Base-by-base conservation (phyloP, 371 early-diverging fungal species). In the Syncephalis fuscata region DNA sequence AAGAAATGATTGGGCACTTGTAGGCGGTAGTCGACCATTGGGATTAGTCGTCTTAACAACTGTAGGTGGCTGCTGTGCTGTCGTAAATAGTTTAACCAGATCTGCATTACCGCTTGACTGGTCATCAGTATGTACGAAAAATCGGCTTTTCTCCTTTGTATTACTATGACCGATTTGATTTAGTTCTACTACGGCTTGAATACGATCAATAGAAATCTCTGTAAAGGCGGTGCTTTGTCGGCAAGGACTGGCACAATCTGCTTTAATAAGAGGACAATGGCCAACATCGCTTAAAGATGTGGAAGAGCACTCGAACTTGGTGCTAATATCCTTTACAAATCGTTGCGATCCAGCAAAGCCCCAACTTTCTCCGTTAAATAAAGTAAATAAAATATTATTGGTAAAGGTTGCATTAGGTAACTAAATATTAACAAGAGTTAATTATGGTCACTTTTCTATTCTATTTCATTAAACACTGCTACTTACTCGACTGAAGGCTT, bases 301-400 rank as follows among this genome's bases (percentile, higher is more conserved):
- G 45, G 74, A 70, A n/a, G 64, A 61, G 58, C 88, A 88, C 14
- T 52, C 48, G 48, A 80, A 72, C 10, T 65, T 67, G 1, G 56
- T 47, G 1, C 68, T 59, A 8, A 88, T 69, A 56, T 85, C 85
- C 39, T 79, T 54, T 1, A 84, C 82, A 61, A 88, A 84, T 24
- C 85, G 69, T 51, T 82, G 75, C 0, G 88, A 88, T 2, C 88
- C 88, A 23, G 80, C 70, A 59, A 75, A 80, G 20, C 74, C 82
- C 77, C 80, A 88, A 16, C 75, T 52, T 55, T 88, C 88, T 19
- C 73, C 80, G 8, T 72, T 60, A 54, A 88, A 88, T 8, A 71
- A 58, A 7, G 81, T 76, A 55, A 80, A 88, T 17, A 88, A 5
- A 27, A 88, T 70, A 54, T 81, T 73, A 42, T 78, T 78, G 8